Base-by-base conservation (phyloP, 1,284 basidiomycete genomes). In the Anthracocystis walkeri region DNA sequence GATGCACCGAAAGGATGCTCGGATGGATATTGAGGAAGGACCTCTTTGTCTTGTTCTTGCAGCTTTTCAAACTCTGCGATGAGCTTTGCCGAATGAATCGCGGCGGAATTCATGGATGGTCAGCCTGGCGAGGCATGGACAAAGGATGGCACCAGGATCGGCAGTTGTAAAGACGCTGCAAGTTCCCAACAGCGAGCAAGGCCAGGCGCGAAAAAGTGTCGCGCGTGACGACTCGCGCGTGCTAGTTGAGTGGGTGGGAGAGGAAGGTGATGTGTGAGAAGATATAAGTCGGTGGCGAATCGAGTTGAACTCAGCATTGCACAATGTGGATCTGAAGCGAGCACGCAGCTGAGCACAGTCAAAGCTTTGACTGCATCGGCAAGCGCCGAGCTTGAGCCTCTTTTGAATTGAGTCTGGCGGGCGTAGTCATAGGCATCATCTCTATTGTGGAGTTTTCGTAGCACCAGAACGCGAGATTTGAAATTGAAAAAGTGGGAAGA, bases 51-150 rank as follows among this genome's bases (percentile, higher is more conserved):
- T 27, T 56, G 25, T 16, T 72, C 20, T 16, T 72, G 72, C 51
- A 54, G 52, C 23, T 59, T 55, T 62, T 78, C 65, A 49, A 75
- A 75, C 57, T 72, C 72, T 46, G 56, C 65, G 56, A 78, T 72
- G 51, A 78, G 73, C 52, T 61, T 65, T 46, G 60, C 59, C 12
- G 74, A 77, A 29, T 76, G 45, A 16, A 57, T 20, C 7, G 74
- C 65, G 31, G 74, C 74, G 33, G 65, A 63, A 53, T 67, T 71
- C 74, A 76, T 76, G 33, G 45, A 48, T 27, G 55, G 8, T 38
- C 14, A 38, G 35, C 35, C 35, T 38, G 35, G 14, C 35, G 35
- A 38, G 35, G 35, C 35, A 38, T 38, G 35, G 35, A 38, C 7
- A 14, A 16, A 14, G 35, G 35, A 6, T 31, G 7, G 3, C 8